These are phyloP conservation scores for Melanomma pulvis-pyrius DNA, from an alignment of 495 filamentous ascomycete genomes.

Conservation along the genomic window DNA sequence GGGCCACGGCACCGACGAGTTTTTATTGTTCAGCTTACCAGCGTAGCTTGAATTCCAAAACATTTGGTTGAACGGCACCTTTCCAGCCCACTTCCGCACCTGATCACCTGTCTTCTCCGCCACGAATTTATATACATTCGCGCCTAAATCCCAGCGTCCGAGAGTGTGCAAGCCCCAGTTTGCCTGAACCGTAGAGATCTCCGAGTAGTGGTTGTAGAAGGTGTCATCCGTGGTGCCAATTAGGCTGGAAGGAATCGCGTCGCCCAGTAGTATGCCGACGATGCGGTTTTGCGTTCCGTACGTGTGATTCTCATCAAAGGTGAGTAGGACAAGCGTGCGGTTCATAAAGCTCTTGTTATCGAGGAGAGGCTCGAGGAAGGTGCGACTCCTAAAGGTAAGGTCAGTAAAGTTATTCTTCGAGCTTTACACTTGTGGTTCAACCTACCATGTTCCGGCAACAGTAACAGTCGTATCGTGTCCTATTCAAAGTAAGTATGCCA, in stretches of 20 bases:
- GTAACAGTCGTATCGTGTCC: slow-evolving; percentile 44
- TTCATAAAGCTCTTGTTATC: slow-evolving; percentile 49
- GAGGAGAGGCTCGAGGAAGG: slow-evolving; percentile 45
- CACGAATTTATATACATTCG: slow-evolving; percentile 43
- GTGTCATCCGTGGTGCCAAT: slow-evolving; percentile 41
- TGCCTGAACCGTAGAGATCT: slow-evolving; percentile 44
- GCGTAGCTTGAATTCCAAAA: slow-evolving; percentile 42
- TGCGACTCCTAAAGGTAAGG: slow-evolving; percentile 19
- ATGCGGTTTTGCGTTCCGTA: slow-evolving; percentile 47
- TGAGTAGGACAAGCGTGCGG: slow-evolving; percentile 51
- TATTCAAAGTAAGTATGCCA: not conserved
- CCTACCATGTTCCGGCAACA: slow-evolving; percentile 36
- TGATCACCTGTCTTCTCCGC: slow-evolving; percentile 40
- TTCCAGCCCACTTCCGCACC: slow-evolving; percentile 35
- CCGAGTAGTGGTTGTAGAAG: slow-evolving; percentile 47
- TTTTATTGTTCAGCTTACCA: slow-evolving; percentile 41
- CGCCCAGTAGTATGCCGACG: slow-evolving; percentile 43
- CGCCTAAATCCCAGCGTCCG: slow-evolving; percentile 47
- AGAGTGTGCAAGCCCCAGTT: slow-evolving; percentile 44
- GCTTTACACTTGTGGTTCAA: too few relatives aligned
- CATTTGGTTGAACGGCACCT: slow-evolving; percentile 33
- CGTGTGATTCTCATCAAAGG: slow-evolving; percentile 50
- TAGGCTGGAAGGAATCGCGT: slow-evolving; percentile 34
- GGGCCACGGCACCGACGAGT: slow-evolving; percentile 38
- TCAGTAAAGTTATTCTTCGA: not conserved